phyloP scores from a whole-genome alignment of 2,329 filamentous ascomycete species.

The Pseudogymnoascus sp. region DNA sequence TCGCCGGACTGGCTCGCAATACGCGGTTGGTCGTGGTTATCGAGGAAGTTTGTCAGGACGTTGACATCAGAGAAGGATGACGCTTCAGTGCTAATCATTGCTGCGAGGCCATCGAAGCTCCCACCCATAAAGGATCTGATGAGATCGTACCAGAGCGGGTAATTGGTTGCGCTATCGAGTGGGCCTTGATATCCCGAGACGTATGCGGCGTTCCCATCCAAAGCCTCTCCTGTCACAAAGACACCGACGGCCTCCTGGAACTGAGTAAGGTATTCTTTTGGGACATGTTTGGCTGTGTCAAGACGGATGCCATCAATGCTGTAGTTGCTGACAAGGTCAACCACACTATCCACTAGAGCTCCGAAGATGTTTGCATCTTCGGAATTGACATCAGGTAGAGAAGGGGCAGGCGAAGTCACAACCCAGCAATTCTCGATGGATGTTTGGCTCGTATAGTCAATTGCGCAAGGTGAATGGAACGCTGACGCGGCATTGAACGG shows the following conservation, averaged over 20 bases:
- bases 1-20: conserved; percentile 24
- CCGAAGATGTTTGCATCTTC: conserved; percentile 31
- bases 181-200: conserved; percentile 37
- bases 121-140: conserved; percentile 11
- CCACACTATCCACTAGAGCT: conserved; percentile 32
- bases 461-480: conserved; percentile 11
- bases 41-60: conserved; percentile 31
- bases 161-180: conserved; percentile 38
- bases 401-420: conserved; percentile 31
- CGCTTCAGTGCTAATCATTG: conserved; percentile 8
- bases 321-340: conserved; percentile 34
- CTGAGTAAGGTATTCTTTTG: conserved; percentile 42
- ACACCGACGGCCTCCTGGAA: conserved; percentile 46
- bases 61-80: conserved; percentile 29
- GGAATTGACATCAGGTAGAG: conserved; percentile 34
- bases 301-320: conserved; percentile 39
- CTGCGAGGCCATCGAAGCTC: conserved; percentile 8
- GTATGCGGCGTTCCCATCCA: conserved; percentile 37
- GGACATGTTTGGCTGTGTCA: conserved; percentile 39
- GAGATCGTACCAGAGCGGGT: conserved; percentile 28
- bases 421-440: conserved; percentile 36
- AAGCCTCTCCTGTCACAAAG: conserved; percentile 51
- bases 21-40: conserved; percentile 36
- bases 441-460: conserved; percentile 26
- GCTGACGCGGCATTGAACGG: conserved; percentile 24